A percentile compares a stretch with the other conserved stretches of the same genome.
Conservation (phyloP, 345 rosid genomes). For the Linum trigynum region DNA sequence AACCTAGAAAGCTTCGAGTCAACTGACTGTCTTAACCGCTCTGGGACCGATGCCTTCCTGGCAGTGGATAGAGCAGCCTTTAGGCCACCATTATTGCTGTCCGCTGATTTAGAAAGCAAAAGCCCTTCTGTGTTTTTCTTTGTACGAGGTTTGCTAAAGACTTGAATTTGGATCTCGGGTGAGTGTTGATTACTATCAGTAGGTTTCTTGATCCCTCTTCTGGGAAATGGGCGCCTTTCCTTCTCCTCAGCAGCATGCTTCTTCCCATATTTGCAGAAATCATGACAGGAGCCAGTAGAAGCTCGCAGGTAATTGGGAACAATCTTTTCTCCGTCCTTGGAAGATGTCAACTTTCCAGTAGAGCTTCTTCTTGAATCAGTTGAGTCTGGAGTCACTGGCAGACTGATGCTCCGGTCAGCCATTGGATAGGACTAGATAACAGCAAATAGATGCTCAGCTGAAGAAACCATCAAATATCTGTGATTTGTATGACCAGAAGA, state of each 20-base stretch:
- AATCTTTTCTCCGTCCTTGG: constrained; percentile 28
- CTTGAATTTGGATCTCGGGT: constrained; percentile 10
- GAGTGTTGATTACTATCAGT: constrained; percentile 16
- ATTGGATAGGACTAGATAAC: constrained; percentile 2
- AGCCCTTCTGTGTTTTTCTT: constrained; percentile 7
- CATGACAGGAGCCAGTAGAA: constrained; percentile 78
- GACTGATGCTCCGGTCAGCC: constrained; percentile 5
- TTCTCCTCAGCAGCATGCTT: constrained; percentile 40
- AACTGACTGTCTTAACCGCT: not conserved
- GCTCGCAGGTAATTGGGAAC: constrained; percentile 63
- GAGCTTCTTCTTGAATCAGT: constrained; percentile 21
- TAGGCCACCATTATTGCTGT: not conserved
- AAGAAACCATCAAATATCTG: not conserved
- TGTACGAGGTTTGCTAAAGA: constrained; percentile 5
- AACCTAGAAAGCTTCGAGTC: not conserved
- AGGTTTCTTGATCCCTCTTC: constrained; percentile 31
- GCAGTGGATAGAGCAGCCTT: not conserved
- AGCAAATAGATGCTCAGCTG: not conserved
- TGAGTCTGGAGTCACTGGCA: not conserved
- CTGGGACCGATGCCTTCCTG: not conserved
- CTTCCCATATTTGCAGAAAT: constrained; percentile 67
- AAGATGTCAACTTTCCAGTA: constrained; percentile 27
- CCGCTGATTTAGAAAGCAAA: constrained; percentile 10
- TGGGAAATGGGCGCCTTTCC: constrained; percentile 27
- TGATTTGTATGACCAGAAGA: not conserved